phyloP scores from a whole-genome alignment of 371 early-diverging fungal genomes.

The Mortierella sp. region DNA sequence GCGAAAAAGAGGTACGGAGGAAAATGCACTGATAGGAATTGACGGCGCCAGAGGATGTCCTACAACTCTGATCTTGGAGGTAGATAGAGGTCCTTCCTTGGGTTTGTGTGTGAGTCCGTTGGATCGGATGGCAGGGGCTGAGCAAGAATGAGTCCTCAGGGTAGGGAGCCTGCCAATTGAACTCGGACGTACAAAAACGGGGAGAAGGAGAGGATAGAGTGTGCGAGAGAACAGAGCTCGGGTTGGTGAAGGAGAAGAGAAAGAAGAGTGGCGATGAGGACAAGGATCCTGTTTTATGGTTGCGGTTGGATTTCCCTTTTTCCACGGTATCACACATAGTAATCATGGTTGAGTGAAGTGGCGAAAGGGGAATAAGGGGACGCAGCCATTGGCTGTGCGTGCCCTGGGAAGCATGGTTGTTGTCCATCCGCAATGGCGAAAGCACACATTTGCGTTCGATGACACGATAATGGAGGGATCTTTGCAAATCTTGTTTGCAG shows the following conservation, averaged over 20 bases:
- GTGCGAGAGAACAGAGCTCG: not conserved
- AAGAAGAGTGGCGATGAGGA: too few relatives aligned
- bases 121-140: too few relatives aligned
- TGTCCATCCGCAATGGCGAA: not conserved
- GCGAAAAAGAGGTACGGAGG: too few relatives aligned
- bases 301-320: not conserved
- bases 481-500: constrained; percentile 13
- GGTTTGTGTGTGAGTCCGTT: too few relatives aligned
- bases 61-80: too few relatives aligned
- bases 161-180: too few relatives aligned
- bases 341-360: not conserved
- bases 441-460: constrained; percentile 16
- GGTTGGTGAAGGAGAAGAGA: constrained; percentile 1
- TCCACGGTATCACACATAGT: not conserved
- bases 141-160: too few relatives aligned
- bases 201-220: not conserved
- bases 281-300: not conserved
- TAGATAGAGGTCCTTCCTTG: too few relatives aligned
- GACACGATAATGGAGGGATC: constrained; percentile 43
- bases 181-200: too few relatives aligned
- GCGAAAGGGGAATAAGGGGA: not conserved
- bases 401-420: not conserved
- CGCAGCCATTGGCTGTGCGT: constrained; percentile 1
- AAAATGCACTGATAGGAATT: too few relatives aligned
- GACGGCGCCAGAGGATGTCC: too few relatives aligned